A percentile compares a stretch with the other conserved stretches of the same genome.
Conservation (phyloP, 192 early-diverging fungal species). For the Glomus cerebriforme region DNA sequence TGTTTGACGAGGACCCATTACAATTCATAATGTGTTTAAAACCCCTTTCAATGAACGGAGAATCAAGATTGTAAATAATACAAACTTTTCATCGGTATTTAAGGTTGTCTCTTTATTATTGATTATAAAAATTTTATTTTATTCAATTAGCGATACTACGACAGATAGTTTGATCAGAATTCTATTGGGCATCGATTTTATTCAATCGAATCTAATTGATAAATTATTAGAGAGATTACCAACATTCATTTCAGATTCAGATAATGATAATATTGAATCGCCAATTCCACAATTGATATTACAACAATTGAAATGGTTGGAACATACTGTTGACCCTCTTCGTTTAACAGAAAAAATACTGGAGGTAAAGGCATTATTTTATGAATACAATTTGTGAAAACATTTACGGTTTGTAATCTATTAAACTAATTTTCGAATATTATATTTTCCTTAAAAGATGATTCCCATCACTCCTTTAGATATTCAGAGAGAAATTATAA, state of each 20-base stretch:
- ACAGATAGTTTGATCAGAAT: constrained; percentile 62
- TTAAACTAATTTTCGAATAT: not conserved
- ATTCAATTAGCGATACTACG: constrained; percentile 22
- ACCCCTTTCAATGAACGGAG: constrained; percentile 9
- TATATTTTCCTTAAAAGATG: constrained; percentile 41
- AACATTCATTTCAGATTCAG: constrained; percentile 57
- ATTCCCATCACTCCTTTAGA: constrained; percentile 60
- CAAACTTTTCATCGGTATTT: not conserved
- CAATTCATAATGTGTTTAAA: constrained; percentile 34
- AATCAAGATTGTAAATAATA: not conserved
- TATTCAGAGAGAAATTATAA: constrained; percentile 75
- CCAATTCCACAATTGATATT: constrained; percentile 60
- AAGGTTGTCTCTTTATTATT: not conserved
- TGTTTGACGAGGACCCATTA: constrained; percentile 32
- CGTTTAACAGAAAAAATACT: constrained; percentile 62
- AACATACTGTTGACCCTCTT: constrained; percentile 66
- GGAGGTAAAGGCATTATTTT: constrained; percentile 54
- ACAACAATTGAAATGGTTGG: constrained; percentile 76
- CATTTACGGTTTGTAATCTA: not conserved
- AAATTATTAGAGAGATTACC: constrained; percentile 62
- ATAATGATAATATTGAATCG: constrained; percentile 47
- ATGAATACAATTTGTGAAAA: not conserved
- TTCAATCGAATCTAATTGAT: constrained; percentile 58
- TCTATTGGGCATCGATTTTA: constrained; percentile 57
- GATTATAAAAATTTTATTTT: not conserved